Conservation (phyloP, 331 rosid species). For the Arachis monticola region DNA sequence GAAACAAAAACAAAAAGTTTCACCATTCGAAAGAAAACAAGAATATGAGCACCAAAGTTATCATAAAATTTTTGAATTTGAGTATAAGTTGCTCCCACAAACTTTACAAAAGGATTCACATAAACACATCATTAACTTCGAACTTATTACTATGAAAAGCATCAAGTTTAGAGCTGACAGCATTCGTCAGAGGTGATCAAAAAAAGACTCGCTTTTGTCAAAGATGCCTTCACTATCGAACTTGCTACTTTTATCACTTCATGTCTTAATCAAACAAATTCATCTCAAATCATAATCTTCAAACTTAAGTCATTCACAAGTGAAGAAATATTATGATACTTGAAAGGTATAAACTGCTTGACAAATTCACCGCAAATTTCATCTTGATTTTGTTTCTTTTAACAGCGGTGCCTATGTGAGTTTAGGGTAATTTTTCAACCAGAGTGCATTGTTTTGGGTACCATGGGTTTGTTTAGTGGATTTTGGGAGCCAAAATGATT, state of each 20-base stretch:
- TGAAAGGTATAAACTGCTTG: too few relatives aligned
- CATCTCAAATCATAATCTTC: slow-evolving; percentile 27
- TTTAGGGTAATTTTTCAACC: too few relatives aligned
- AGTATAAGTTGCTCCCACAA: slow-evolving; percentile 38
- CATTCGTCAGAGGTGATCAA: slow-evolving; percentile 3
- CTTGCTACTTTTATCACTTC: slow-evolving; percentile 29
- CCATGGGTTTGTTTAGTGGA: too few relatives aligned
- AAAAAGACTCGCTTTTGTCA: slow-evolving; percentile 26
- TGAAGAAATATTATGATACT: slow-evolving; percentile 12
- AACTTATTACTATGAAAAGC: slow-evolving; percentile 32
- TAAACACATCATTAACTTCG: slow-evolving; percentile 28
- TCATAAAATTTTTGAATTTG: slow-evolving; percentile 20
- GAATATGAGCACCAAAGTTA: slow-evolving; percentile 43
- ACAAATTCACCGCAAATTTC: too few relatives aligned
- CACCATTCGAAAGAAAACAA: slow-evolving; percentile 42
- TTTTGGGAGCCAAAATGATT: too few relatives aligned
- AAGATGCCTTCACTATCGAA: slow-evolving; percentile 15
- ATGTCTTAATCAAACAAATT: slow-evolving; percentile 6
- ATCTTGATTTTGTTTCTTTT: too few relatives aligned
- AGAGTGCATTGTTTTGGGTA: too few relatives aligned
- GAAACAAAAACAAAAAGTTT: slow-evolving; percentile 55
- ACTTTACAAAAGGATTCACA: slow-evolving; percentile 49
- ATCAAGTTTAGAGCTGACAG: slow-evolving; percentile 22
- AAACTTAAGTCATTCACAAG: slow-evolving; percentile 37
- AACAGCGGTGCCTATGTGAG: too few relatives aligned